phyloP scores from a whole-genome alignment of 2,329 filamentous ascomycete species.

The Colletotrichum karsti region DNA sequence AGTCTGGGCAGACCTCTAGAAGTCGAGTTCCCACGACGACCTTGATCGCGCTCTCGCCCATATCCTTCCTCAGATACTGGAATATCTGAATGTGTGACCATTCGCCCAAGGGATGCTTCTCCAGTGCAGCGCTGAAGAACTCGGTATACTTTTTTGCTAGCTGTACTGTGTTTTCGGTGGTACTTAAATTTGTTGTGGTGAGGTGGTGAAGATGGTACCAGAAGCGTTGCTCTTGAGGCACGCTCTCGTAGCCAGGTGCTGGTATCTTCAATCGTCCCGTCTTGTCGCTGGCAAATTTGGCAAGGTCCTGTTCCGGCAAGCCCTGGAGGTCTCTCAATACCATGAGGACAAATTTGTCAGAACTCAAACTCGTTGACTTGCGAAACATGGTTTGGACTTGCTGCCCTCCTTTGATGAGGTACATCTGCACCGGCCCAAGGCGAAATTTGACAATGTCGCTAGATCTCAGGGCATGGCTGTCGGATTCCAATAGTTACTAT shows the following conservation, averaged over 20 bases:
- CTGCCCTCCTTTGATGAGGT: slow-evolving; percentile 26
- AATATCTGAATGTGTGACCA: slow-evolving; percentile 32
- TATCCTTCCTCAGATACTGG: slow-evolving; percentile 31
- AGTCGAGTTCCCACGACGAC: slow-evolving; percentile 34
- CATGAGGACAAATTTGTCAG: slow-evolving; percentile 31
- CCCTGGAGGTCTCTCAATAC: slow-evolving; percentile 19
- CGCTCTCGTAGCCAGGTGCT: slow-evolving; percentile 25
- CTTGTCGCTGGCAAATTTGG: slow-evolving; percentile 24
- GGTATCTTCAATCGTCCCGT: slow-evolving; percentile 30
- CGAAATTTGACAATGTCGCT: slow-evolving; percentile 23
- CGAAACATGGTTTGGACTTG: slow-evolving; percentile 30
- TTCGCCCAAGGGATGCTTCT: slow-evolving; percentile 20
- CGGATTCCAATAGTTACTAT: no score
- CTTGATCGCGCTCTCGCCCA: slow-evolving; percentile 32
- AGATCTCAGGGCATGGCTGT: neutral
- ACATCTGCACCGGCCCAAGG: slow-evolving; percentile 25
- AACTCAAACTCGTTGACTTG: slow-evolving; percentile 25
- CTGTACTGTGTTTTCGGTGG: neutral
- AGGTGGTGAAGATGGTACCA: slow-evolving; percentile 33
- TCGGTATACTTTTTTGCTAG: slow-evolving; percentile 26
- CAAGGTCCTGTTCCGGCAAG: slow-evolving; percentile 21
- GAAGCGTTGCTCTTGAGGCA: slow-evolving; percentile 28
- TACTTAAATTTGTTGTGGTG: slow-evolving; percentile 26
- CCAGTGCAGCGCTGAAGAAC: slow-evolving; percentile 23
- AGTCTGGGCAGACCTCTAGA: slow-evolving; percentile 34